A percentile compares a stretch with the other conserved stretches of the same genome.
phyloP scores from a whole-genome alignment of 2,329 filamentous ascomycete genomes.

The Metarhizium brunneum region DNA sequence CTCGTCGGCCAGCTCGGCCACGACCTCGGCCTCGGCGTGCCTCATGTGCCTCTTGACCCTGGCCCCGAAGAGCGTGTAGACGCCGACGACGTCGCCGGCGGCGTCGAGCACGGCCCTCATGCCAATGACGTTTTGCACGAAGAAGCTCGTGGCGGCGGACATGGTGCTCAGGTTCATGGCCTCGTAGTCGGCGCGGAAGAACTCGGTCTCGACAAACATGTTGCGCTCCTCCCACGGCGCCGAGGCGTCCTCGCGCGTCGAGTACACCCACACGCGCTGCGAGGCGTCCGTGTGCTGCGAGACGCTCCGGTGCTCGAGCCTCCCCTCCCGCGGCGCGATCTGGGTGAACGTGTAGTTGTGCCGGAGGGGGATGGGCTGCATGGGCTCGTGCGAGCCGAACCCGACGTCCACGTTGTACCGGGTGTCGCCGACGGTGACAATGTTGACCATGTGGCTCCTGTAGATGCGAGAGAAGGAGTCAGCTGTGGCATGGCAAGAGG shows the following conservation, averaged over 20 bases:
- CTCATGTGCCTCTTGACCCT: constrained; percentile 33
- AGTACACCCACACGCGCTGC: constrained; percentile 31
- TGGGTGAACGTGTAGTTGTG: constrained; percentile 14
- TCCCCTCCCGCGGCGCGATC: constrained; percentile 34
- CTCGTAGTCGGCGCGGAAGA: constrained; percentile 35
- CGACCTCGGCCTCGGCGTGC: constrained; percentile 22
- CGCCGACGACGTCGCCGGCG: constrained; percentile 18
- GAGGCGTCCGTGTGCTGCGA: constrained; percentile 20
- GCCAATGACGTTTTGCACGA: constrained; percentile 27
- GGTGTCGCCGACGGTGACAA: constrained; percentile 39
- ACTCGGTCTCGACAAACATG: constrained; percentile 41
- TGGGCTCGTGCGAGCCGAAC: constrained; percentile 33
- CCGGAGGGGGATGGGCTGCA: background rate
- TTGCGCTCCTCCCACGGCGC: constrained; percentile 37
- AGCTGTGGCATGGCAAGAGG: background rate
- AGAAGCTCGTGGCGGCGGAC: constrained; percentile 25
- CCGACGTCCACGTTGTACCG: background rate
- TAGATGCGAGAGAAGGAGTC: background rate
- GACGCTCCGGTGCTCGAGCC: constrained; percentile 28
- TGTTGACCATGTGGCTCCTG: constrained; percentile 50
- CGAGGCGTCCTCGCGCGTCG: constrained; percentile 16
- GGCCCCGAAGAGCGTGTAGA: constrained; percentile 32
- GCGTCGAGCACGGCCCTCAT: constrained; percentile 19
- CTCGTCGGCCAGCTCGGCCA: constrained; percentile 36
- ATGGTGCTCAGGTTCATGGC: constrained; percentile 34